Evolutionary conservation across 345 rosid genomes (phyloP).

Genomic region (Kandelia obovata): DNA sequence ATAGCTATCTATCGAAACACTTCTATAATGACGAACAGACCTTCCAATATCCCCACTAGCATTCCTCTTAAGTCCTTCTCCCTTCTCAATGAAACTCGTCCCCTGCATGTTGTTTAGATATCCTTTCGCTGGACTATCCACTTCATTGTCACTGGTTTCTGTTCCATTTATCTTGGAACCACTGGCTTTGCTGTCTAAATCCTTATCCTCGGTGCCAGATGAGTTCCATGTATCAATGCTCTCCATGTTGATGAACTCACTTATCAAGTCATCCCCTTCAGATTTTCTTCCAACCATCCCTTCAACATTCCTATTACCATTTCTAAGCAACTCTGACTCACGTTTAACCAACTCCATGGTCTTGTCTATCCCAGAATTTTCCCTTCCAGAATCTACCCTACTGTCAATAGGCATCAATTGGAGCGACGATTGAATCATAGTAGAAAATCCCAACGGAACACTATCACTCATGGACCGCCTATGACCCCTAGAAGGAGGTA

Average conservation of each 20-base stretch:
- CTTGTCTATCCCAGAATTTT: background rate
- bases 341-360: background rate
- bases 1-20: background rate
- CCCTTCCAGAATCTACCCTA: background rate
- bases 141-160: background rate
- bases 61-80: background rate
- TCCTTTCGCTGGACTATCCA: slow-evolving; percentile 1
- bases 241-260: background rate
- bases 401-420: background rate
- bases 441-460: background rate
- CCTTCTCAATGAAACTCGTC: background rate
- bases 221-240: slow-evolving; percentile 2
- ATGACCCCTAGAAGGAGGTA: background rate
- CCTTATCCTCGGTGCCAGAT: slow-evolving; percentile 3
- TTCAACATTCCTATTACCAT: background rate
- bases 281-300: background rate
- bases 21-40: background rate
- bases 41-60: background rate
- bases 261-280: slow-evolving; percentile 3
- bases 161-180: background rate
- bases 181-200: slow-evolving; percentile 2
- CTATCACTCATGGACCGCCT: slow-evolving; percentile 4
- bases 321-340: background rate
- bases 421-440: background rate
- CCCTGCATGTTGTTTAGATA: background rate